Percentiles rank a stretch among this genome's conserved stretches.
Conservation (phyloP, 768 basidiomycete genomes). For the Tylopilus balloui region DNA sequence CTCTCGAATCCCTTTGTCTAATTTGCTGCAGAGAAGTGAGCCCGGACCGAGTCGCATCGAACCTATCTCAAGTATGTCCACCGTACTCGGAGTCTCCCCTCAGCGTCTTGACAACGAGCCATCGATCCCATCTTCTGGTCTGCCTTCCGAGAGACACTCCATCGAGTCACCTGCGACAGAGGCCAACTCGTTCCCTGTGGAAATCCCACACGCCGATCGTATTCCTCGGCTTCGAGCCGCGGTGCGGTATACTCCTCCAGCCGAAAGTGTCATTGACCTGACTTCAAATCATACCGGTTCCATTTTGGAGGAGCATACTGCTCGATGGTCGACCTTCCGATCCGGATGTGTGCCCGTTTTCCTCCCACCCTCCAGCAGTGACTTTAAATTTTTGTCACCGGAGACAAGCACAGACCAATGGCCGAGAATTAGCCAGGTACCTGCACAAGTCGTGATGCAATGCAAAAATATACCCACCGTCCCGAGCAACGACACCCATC, state of each 20-base stretch:
- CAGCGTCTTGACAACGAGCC: neutral
- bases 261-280: conserved; percentile 9
- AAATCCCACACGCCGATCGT: neutral
- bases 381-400: neutral
- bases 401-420: neutral
- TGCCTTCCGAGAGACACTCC: neutral
- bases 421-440: neutral
- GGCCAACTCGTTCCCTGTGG: neutral
- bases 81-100: neutral
- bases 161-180: neutral
- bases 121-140: neutral
- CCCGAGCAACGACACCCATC: neutral
- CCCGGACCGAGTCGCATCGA: conserved; percentile 6
- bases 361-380: neutral
- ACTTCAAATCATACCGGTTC: conserved; percentile 1
- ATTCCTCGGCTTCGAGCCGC: neutral
- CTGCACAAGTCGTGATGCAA: neutral
- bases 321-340: conserved; percentile 24
- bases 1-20: neutral
- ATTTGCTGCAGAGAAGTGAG: conserved; percentile 11
- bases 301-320: neutral
- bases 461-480: neutral
- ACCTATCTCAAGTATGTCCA: neutral
- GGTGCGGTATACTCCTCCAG: neutral
- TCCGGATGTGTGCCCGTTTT: conserved; percentile 22